Conservation (phyloP, 352 stramenopile species). For the Pythium scleroteichum region DNA sequence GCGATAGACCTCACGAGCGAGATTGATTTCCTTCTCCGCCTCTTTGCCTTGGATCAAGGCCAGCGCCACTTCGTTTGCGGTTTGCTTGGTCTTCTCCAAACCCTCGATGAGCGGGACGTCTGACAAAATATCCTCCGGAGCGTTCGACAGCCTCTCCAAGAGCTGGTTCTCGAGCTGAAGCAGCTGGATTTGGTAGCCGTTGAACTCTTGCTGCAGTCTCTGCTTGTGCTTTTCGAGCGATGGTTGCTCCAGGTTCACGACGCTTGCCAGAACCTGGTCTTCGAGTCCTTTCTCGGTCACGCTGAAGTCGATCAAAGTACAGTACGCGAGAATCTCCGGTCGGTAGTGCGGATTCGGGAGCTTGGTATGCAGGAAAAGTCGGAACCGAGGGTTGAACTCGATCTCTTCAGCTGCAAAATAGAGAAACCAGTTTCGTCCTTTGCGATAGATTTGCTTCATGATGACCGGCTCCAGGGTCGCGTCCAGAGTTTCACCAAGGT, state of each 20-base stretch:
- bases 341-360: slow-evolving; percentile 92
- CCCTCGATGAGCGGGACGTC: slow-evolving; percentile 93
- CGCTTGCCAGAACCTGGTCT: slow-evolving; percentile 87
- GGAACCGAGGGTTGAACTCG: slow-evolving; percentile 87
- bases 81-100: slow-evolving; percentile 90
- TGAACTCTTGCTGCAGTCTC: slow-evolving; percentile 88
- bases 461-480: slow-evolving; percentile 87
- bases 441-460: slow-evolving; percentile 86
- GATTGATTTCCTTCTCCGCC: slow-evolving; percentile 90
- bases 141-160: slow-evolving; percentile 89
- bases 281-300: slow-evolving; percentile 90
- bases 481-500: slow-evolving; percentile 86
- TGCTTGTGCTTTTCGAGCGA: slow-evolving; percentile 89
- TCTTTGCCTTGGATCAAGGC: slow-evolving; percentile 86
- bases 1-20: slow-evolving; percentile 89
- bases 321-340: slow-evolving; percentile 91
- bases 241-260: slow-evolving; percentile 90
- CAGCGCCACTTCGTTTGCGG: slow-evolving; percentile 82
- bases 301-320: slow-evolving; percentile 94
- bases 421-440: slow-evolving; percentile 88
- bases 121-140: slow-evolving; percentile 89
- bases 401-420: slow-evolving; percentile 89
- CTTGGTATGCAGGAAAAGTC: slow-evolving; percentile 91
- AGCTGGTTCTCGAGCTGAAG: slow-evolving; percentile 89
- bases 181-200: slow-evolving; percentile 93